phyloP scores from a whole-genome alignment of 192 early-diverging fungal species.

The Coemansia asiatica region DNA sequence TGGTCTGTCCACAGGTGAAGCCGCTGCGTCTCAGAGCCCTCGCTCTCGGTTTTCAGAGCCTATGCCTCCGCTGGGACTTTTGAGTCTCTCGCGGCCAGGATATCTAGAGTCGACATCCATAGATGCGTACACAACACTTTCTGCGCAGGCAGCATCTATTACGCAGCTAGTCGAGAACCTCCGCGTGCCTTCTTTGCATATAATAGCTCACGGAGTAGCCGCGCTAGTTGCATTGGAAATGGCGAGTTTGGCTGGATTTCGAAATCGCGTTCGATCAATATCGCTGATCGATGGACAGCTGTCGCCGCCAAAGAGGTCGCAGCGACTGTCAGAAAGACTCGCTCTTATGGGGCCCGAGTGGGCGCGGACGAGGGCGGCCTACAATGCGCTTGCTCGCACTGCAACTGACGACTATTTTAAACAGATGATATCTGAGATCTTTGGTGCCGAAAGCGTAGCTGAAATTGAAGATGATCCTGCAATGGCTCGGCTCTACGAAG shows the following conservation, averaged over 20 bases:
- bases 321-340: constrained; percentile 19
- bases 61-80: constrained; percentile 35
- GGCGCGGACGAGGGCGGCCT: constrained; percentile 50
- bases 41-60: constrained; percentile 24
- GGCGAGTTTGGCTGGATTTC: constrained; percentile 45
- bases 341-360: constrained; percentile 45
- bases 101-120: constrained; percentile 43
- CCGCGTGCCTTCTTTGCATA: constrained; percentile 38
- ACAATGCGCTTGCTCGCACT: constrained; percentile 48
- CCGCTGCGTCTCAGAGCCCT: neutral
- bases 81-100: constrained; percentile 52
- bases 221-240: constrained; percentile 53
- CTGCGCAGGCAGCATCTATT: constrained; percentile 39
- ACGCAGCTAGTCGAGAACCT: constrained; percentile 46
- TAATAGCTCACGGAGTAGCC: constrained; percentile 41
- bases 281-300: constrained; percentile 41
- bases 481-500: constrained; percentile 49
- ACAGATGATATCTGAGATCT: constrained; percentile 38
- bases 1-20: neutral
- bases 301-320: constrained; percentile 16
- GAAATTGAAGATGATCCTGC: constrained; percentile 48
- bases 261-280: constrained; percentile 41
- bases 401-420: constrained; percentile 40
- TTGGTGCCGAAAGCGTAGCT: constrained; percentile 29
- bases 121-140: constrained; percentile 24